Evolutionary conservation across 208 protist genomes (phyloP).

Genomic region (Trypanosoma theileri): DNA sequence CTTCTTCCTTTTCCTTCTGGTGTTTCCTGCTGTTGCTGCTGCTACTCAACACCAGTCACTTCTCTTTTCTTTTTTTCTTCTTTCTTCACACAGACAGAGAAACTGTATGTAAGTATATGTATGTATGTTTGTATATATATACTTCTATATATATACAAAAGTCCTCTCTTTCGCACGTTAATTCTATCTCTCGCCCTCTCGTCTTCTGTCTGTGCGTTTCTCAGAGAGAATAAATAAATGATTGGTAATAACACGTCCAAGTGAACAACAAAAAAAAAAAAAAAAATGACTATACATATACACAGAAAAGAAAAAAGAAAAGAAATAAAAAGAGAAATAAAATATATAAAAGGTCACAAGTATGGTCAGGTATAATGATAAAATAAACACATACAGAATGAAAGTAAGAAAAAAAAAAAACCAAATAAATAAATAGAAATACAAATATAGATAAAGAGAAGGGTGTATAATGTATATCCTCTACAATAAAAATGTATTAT

Average conservation of each 20-base stretch:
- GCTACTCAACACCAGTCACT: background rate
- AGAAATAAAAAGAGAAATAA: conserved; percentile 17
- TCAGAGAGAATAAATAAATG: too few relatives aligned
- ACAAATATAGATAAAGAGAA: background rate
- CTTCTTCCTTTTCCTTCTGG: conserved; percentile 4
- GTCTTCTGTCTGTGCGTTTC: too few relatives aligned
- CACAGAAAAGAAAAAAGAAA: conserved; percentile 7
- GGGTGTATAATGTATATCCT: background rate
- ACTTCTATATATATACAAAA: too few relatives aligned
- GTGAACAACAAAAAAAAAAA: conserved; percentile 5
- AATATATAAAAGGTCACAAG: conserved; percentile 11
- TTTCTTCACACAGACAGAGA: too few relatives aligned
- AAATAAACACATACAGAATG: conserved; percentile 7
- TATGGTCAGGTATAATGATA: background rate
- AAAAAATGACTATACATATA: too few relatives aligned
- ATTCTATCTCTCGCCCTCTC: too few relatives aligned
- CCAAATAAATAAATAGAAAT: background rate
- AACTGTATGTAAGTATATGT: too few relatives aligned
- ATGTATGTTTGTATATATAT: too few relatives aligned
- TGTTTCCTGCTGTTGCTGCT: conserved; percentile 7
- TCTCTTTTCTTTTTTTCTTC: conserved; percentile 6
- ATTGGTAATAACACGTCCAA: background rate
- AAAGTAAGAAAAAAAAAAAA: background rate
- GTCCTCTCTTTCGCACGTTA: too few relatives aligned
- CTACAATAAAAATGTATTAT: too few relatives aligned